Base-by-base conservation (phyloP, 495 filamentous ascomycete species). In the Trichocladium uniseriatum region DNA sequence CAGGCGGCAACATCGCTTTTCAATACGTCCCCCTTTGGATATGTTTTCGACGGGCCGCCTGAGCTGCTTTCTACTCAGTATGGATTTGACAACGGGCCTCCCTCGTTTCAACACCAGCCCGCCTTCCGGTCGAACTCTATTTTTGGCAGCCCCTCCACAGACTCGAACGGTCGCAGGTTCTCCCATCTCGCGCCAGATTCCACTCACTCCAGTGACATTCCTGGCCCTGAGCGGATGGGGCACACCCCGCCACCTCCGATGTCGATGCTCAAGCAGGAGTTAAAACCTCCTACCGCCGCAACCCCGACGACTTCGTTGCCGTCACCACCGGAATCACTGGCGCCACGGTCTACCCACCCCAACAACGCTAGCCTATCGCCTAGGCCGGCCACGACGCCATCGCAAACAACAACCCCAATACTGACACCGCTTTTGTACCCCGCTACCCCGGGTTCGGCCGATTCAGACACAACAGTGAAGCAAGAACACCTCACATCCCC, bases 121-220 rank as follows among this genome's bases (percentile, higher is more conserved):
- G 68, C 21, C 61, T 79, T 79, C 61, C 66, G 76, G 43, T 78
- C 75, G 6, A 73, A 73, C 43, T 79, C 76, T 0, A 79, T 79
- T 27, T 79, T 79, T 53, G 59, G 69, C 31, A 70, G 63, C 38
- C 74, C 76, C 2, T 65, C 66, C 3, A 71, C 70, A 15, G 72
- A 77, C 45, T 49, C 57, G 5, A 62, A 61, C 35, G 71, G 69
- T 19, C 71, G 76, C 39, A 66, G 76, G 11, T 67, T 73, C 37
- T 77, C 73, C n/a, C 72, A 78, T 39, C 76, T 77, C 43, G 69
- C 76, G 8, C 76, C 76, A 7, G 76, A 75, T 35, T 68, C 62
- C 37, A 64, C 64, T 5, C 60, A 67, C 7, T 41, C 56, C 7
- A 47, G 44, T 19, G 69, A 68, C 14, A 57, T 44, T 28, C 39